A percentile compares a stretch with the other conserved stretches of the same genome.
Conservation (phyloP, 331 rosid genomes). For the Quercus tomentella region DNA sequence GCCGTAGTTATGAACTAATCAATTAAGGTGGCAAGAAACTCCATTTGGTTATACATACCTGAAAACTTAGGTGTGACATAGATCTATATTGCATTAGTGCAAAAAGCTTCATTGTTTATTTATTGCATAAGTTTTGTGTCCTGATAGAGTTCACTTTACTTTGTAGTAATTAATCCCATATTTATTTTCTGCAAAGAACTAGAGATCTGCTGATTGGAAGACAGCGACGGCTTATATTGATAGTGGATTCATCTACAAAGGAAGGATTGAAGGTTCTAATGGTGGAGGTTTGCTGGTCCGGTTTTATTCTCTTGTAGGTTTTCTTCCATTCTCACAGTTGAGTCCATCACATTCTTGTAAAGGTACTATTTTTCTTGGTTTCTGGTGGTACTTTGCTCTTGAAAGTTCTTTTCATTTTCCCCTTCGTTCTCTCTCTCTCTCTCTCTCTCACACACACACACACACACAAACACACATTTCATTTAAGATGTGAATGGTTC, state of each 20-base stretch:
- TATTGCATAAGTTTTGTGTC: slow-evolving; percentile 1
- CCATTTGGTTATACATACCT: background rate
- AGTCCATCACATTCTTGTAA: slow-evolving; percentile 68
- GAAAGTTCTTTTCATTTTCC: background rate
- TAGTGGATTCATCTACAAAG: slow-evolving; percentile 55
- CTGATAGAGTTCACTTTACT: background rate
- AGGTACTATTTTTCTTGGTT: slow-evolving; percentile 40
- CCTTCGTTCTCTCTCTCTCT: background rate
- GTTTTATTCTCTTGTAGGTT: slow-evolving; percentile 66
- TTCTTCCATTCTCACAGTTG: slow-evolving; percentile 79
- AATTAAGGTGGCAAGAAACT: too few relatives aligned
- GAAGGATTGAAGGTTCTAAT: slow-evolving; percentile 70
- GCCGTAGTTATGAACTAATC: too few relatives aligned
- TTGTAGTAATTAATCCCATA: slow-evolving; percentile 34
- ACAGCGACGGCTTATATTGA: slow-evolving; percentile 58
- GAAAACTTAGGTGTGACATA: background rate
- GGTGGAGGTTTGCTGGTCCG: slow-evolving; percentile 71
- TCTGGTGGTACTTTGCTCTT: background rate
- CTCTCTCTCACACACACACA: too few relatives aligned
- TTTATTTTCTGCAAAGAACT: slow-evolving; percentile 79
- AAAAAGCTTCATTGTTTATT: background rate
- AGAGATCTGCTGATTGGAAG: slow-evolving; percentile 93
- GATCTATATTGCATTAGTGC: background rate
- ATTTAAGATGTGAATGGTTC: background rate
- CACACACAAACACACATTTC: background rate